phyloP scores from a whole-genome alignment of 345 rosid genomes.

The Anastatica hierochuntica region DNA sequence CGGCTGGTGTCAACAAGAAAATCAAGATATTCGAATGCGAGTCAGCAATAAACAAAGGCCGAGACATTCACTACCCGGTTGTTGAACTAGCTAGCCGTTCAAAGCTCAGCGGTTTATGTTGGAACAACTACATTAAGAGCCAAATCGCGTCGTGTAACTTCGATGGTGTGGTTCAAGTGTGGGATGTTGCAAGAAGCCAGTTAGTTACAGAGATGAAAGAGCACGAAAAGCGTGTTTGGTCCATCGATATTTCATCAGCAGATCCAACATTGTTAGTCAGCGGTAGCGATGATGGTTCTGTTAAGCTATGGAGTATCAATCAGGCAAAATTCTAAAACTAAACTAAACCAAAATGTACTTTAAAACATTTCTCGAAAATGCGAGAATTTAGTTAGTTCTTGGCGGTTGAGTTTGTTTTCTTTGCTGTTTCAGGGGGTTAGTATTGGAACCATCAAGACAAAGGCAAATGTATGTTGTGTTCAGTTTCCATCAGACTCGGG shows the following conservation, averaged over 20 bases:
- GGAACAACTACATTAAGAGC: conserved; percentile 88
- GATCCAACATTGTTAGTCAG: conserved; percentile 94
- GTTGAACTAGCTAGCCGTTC: conserved; percentile 81
- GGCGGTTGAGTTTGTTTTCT: conserved; percentile 26
- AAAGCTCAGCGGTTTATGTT: conserved; percentile 78
- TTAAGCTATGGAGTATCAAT: conserved; percentile 99
- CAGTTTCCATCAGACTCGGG: conserved; percentile 82
- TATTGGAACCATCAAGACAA: conserved; percentile 75
- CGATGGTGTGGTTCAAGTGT: conserved; percentile 96
- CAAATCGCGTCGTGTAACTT: conserved; percentile 94
- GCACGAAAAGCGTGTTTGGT: conserved; percentile 93
- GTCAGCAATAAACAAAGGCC: conserved; percentile 45
- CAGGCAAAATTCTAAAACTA: conserved; percentile 50
- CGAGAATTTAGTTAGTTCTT: background rate
- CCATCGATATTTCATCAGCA: conserved; percentile 77
- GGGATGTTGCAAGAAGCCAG: conserved; percentile 91
- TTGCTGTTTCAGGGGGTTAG: conserved; percentile 72
- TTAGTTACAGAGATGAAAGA: conserved; percentile 70
- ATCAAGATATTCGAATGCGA: conserved; percentile 88
- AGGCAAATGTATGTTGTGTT: conserved; percentile 89
- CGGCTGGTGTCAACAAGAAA: conserved; percentile 93
- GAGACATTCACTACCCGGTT: conserved; percentile 86
- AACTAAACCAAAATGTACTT: conserved; percentile 39
- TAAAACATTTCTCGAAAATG: conserved; percentile 26
- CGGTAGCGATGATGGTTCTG: conserved; percentile 89